Base-by-base conservation (phyloP, 1,284 basidiomycete genomes). In the Malassezia cuniculi region DNA sequence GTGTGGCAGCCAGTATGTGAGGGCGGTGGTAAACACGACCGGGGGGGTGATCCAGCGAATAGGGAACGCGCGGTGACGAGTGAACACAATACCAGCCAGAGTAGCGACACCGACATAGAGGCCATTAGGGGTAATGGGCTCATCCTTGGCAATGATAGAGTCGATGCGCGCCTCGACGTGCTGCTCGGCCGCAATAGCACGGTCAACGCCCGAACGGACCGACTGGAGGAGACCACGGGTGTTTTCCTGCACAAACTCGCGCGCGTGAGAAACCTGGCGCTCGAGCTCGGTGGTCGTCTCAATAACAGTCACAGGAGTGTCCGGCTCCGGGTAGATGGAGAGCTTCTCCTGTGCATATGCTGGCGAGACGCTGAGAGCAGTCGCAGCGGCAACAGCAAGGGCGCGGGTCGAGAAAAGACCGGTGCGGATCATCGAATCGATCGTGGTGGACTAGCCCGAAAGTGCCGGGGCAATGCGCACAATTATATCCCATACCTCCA, bases 41-140 rank as follows among this genome's bases (percentile, higher is more conserved):
- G 62, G 62, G 3, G 62, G 62, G 1, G 59, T 52, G 35, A 66
- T 35, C 36, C 67, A 39, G 12, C 66, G 65, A 26, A 68, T 45
- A 14, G 66, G 60, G 27, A 61, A 50, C 0, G 58, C 50, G 56
- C 86, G 79, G 49, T 80, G 81, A 27, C 86, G 79, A 0, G 82
- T 77, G 40, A 93, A 67, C 54, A 94, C 80, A 40, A 83, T 84
- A 1, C 82, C 83, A 1, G 82, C 81, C 31, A 94, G 77, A 3
- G 84, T 79, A 1, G 84, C 79, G 27, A 94, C 77, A 32, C 85
- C 83, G 39, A 85, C 79, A 28, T 66, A 66, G 24, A 66, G 50
- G n/a, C 57, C 40, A 14, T 81, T 83, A 1, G 87, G 87, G 5
- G 80, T 86, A 26, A 93, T 74, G 1, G 78, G 72, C 70, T 94